Evolutionary conservation across 176 grass and related monocot species (phyloP).

Genomic region (Aegilops sharonensis): DNA sequence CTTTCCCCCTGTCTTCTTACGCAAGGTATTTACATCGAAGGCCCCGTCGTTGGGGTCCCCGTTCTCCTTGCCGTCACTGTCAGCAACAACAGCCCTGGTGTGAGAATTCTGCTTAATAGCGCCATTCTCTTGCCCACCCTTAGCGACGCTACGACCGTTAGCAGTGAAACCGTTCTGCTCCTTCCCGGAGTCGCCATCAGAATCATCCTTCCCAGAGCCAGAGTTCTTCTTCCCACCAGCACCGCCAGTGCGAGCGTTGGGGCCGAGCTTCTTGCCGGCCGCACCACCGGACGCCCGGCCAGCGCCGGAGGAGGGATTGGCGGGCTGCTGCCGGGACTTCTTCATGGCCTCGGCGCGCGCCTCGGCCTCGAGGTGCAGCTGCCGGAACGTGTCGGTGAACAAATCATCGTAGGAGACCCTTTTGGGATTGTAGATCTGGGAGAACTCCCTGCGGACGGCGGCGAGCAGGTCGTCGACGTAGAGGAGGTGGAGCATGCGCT

Average conservation of each 20-base stretch:
- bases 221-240: slow-evolving; percentile 2
- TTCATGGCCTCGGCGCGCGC: slow-evolving; percentile 78
- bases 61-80: slow-evolving; percentile 60
- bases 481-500: slow-evolving; percentile 84
- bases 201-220: slow-evolving; percentile 49
- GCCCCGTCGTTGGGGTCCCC: slow-evolving; percentile 67
- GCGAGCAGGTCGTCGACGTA: slow-evolving; percentile 90
- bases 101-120: slow-evolving; percentile 4
- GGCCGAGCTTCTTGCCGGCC: not conserved
- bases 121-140: slow-evolving; percentile 29
- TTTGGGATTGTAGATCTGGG: slow-evolving; percentile 57
- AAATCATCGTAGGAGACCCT: slow-evolving; percentile 11
- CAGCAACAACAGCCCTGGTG: slow-evolving; percentile 16
- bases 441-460: slow-evolving; percentile 60
- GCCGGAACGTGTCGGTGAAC: slow-evolving; percentile 64
- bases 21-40: slow-evolving; percentile 94
- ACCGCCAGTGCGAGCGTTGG: no score
- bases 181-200: slow-evolving; percentile 46
- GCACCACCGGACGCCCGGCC: no score
- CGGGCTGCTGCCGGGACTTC: slow-evolving; percentile 64
- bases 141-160: slow-evolving; percentile 30
- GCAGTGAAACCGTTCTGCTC: not conserved
- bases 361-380: slow-evolving; percentile 88
- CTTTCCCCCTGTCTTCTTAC: slow-evolving; percentile 29
- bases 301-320: not conserved